Evolutionary conservation across 2,329 filamentous ascomycete genomes (phyloP).

Genomic region (Claviceps sp.): DNA sequence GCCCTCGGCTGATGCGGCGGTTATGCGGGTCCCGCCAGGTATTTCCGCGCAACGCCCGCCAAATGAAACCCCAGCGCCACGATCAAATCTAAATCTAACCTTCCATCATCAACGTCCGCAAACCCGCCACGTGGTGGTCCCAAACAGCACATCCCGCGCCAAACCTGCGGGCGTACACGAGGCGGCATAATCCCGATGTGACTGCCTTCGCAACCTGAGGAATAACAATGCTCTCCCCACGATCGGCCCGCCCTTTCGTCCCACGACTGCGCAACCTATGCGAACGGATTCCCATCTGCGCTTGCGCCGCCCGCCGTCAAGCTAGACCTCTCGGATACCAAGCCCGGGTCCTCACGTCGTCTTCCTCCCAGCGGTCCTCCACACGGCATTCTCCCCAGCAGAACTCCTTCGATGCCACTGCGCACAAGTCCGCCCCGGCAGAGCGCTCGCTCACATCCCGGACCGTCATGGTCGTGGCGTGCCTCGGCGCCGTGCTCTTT

Average conservation of each 20-base stretch:
- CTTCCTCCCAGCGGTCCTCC: constrained; percentile 9
- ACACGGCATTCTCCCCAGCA: constrained; percentile 7
- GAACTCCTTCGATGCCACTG: constrained; percentile 13
- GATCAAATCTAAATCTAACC: no score
- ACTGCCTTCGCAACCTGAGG: not conserved
- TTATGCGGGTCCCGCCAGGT: not conserved
- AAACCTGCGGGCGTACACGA: no score
- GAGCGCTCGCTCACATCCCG: constrained; percentile 17
- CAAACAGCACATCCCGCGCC: not conserved
- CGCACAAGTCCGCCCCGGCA: constrained; percentile 13
- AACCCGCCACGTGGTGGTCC: no score
- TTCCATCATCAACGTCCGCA: no score
- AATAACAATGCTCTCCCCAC: not conserved
- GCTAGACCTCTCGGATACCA: not conserved
- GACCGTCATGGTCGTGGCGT: constrained; percentile 26
- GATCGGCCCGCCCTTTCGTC: not conserved
- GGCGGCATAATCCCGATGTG: not conserved
- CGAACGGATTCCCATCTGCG: not conserved
- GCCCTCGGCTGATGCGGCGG: not conserved
- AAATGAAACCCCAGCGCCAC: not conserved
- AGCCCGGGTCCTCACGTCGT: not conserved
- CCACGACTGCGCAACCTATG: not conserved
- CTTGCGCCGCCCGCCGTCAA: not conserved
- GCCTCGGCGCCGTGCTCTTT: constrained; percentile 36
- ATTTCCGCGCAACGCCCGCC: not conserved